Conservation (phyloP, 2,329 filamentous ascomycete species). For the Curvularia lunata region DNA sequence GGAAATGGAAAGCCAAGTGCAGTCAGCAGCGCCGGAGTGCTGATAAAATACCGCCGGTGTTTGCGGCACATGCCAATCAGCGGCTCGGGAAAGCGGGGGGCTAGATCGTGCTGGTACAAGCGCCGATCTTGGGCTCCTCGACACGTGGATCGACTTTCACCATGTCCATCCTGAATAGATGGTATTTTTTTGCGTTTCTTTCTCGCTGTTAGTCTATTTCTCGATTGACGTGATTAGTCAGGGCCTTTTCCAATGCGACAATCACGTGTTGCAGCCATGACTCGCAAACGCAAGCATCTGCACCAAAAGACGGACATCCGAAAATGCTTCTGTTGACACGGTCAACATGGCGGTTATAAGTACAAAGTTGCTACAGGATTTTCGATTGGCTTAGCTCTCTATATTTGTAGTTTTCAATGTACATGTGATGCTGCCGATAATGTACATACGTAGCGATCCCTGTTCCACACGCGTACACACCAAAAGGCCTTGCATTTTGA, state of each 20-base stretch:
- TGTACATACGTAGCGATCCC: background rate
- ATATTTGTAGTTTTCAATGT: background rate
- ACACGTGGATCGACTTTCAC: constrained; percentile 13
- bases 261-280: background rate
- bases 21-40: constrained; percentile 16
- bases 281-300: background rate
- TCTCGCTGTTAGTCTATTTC: background rate
- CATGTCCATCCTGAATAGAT: background rate
- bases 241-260: too few species aligned
- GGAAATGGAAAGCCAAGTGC: constrained; percentile 12
- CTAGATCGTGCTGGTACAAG: constrained; percentile 7
- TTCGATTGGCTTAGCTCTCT: background rate
- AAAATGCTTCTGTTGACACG: background rate
- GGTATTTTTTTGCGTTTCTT: background rate
- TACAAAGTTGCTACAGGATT: background rate
- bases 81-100: constrained; percentile 1
- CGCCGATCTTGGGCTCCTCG: constrained; percentile 7
- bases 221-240: background rate
- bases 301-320: background rate
- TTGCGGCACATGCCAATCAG: constrained; percentile 16
- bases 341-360: background rate
- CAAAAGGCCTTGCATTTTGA: background rate
- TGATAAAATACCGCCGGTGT: constrained; percentile 21
- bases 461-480: background rate
- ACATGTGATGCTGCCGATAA: background rate